These are phyloP conservation scores for Clausena lansium DNA, from an alignment of 345 rosid genomes.

Conservation along the genomic window DNA sequence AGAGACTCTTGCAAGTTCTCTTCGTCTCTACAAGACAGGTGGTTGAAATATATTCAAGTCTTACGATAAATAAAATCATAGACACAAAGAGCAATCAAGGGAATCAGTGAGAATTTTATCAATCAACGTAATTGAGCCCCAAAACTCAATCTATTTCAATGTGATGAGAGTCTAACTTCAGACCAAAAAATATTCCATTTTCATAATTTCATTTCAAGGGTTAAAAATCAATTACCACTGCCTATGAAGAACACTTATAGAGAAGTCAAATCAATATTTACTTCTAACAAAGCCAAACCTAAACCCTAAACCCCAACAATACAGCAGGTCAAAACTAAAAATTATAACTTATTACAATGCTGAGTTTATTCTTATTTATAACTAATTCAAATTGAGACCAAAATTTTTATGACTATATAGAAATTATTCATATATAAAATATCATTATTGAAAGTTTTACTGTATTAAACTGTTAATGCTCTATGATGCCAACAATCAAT, in stretches of 20 bases:
- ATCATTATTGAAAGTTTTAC: no score
- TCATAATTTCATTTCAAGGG: not conserved
- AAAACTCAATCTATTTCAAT: not conserved
- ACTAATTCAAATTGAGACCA: no score
- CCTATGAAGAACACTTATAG: not conserved
- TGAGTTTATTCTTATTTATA: no score
- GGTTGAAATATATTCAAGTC: not conserved
- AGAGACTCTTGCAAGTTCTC: not conserved
- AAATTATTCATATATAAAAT: no score
- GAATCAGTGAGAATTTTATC: not conserved
- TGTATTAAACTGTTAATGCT: not conserved
- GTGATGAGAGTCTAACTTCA: not conserved
- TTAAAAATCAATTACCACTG: not conserved
- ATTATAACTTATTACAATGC: no score
- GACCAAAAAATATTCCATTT: not conserved
- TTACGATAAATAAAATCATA: not conserved
- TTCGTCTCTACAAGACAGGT: not conserved
- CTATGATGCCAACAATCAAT: not conserved
- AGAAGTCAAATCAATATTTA: not conserved
- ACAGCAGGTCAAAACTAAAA: not conserved
- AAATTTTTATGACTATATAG: no score
- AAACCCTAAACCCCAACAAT: not conserved
- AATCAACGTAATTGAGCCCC: not conserved
- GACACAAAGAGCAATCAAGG: not conserved
- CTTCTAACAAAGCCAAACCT: not conserved